Base-by-base conservation (phyloP, 345 rosid genomes). In the Corchorus olitorius region DNA sequence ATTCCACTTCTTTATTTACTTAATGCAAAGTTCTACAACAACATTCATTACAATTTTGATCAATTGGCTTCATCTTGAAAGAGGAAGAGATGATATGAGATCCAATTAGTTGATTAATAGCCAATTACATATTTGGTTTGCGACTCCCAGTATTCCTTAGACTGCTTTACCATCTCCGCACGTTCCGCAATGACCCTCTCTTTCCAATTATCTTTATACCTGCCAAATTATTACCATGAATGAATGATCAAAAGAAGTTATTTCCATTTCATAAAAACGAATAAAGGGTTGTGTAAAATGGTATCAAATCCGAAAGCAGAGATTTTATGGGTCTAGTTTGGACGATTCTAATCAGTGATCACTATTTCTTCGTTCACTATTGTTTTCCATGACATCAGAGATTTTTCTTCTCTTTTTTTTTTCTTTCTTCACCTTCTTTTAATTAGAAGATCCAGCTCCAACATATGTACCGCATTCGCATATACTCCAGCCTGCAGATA, bases 121-220 rank as follows among this genome's bases (percentile, higher is more conserved):
- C 97, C 97, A 65, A 93, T 79, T 12, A 83, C 84, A 15, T 81
- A 79, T 68, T 82, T 81, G 17, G 98, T 85, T 81, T 88, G 98
- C 37, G 75, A 64, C 46, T 88, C 89, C 97, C 98, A 94, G 74
- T 82, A 93, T 43, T 83, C 86, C 86, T 84, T 94, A 10, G 91
- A 84, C 58, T 94, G 98, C 87, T 88, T 93, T 77, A 88, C 83
- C 78, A 76, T 84, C 84, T 90, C 92, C 16, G 90, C 83, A 0
- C 93, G 90, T 81, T 90, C 97, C 0, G 63, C 80, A 3, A 33
- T 16, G 75, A 81, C 74, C 77, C 98, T 86, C 78, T 90, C 90
- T 81, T 88, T 91, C 97, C 97, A 93, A 60, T 87, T 77, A 46
- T 88, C 91, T 80, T 84, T 93, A 86, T 86, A 83, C 84, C 99